Percentiles rank a stretch among this genome's conserved stretches.
These are phyloP conservation scores for Arabis hirsuta DNA, from an alignment of 345 rosid species.

Conservation along the genomic window DNA sequence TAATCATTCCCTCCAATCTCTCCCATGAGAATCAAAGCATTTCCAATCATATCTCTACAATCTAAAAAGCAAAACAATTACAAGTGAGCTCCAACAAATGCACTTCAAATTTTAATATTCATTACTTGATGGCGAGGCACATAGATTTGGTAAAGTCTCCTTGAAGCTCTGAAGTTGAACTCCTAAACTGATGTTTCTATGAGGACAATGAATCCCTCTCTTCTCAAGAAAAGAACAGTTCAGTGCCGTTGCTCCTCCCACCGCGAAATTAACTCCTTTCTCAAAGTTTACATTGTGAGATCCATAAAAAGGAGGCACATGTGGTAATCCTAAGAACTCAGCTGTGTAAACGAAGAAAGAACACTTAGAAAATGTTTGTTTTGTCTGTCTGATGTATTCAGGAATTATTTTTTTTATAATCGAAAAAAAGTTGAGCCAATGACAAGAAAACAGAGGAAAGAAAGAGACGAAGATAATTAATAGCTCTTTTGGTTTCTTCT, in stretches of 20 bases:
- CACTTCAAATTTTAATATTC: not conserved
- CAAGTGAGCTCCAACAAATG: constrained; percentile 1
- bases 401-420: too few relatives aligned
- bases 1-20: constrained; percentile 68
- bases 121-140: constrained; percentile 43
- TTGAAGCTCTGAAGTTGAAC: constrained; percentile 53
- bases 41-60: constrained; percentile 42
- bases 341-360: constrained; percentile 34
- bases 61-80: constrained; percentile 3
- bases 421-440: not conserved
- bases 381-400: too few relatives aligned
- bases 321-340: constrained; percentile 48
- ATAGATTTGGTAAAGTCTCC: constrained; percentile 42
- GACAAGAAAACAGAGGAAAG: not conserved
- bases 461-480: constrained; percentile 1
- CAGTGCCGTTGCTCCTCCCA: constrained; percentile 55
- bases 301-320: constrained; percentile 49
- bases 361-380: too few relatives aligned
- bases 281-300: constrained; percentile 34
- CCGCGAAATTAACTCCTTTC: constrained; percentile 58
- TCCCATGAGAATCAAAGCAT: constrained; percentile 59
- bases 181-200: constrained; percentile 41
- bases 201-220: constrained; percentile 37
- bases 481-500: constrained; percentile 21
- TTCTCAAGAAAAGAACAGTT: constrained; percentile 28